A percentile compares a stretch with the other conserved stretches of the same genome.
Evolutionary conservation across 768 basidiomycete genomes (phyloP).

Genomic region (Suillus fuscotomentosus): DNA sequence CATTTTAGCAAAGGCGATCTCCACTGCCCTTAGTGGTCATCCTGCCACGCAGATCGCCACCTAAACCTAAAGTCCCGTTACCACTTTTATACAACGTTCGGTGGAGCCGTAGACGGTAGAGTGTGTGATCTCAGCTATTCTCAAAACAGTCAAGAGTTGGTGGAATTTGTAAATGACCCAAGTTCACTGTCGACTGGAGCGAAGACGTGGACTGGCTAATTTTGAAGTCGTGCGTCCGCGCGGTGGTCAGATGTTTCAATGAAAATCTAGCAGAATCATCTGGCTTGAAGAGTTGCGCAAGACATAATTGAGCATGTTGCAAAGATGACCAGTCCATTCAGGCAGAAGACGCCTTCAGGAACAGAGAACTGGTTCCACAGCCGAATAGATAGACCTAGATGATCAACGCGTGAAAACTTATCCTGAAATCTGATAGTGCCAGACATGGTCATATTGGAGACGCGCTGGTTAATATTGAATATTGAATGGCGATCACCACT

Average conservation of each 20-base stretch:
- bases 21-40: slow-evolving; percentile 42
- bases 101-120: neutral
- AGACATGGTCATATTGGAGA: too few relatives aligned
- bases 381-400: too few relatives aligned
- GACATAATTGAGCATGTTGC: neutral
- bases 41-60: slow-evolving; percentile 8
- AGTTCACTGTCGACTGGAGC: neutral
- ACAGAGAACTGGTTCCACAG: too few relatives aligned
- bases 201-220: neutral
- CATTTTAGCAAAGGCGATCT: slow-evolving; percentile 49
- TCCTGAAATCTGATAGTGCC: too few relatives aligned
- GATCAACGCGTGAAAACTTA: too few relatives aligned
- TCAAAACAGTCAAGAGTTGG: neutral
- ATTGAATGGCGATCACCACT: too few relatives aligned
- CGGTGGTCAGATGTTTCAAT: neutral
- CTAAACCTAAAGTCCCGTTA: slow-evolving; percentile 1
- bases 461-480: too few relatives aligned
- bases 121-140: neutral
- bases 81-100: neutral
- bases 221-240: neutral
- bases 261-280: neutral
- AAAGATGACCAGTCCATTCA: neutral
- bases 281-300: neutral
- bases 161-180: neutral
- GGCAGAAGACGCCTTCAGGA: neutral